phyloP scores from a whole-genome alignment of 2,329 filamentous ascomycete species.

The Orbilia quercus region DNA sequence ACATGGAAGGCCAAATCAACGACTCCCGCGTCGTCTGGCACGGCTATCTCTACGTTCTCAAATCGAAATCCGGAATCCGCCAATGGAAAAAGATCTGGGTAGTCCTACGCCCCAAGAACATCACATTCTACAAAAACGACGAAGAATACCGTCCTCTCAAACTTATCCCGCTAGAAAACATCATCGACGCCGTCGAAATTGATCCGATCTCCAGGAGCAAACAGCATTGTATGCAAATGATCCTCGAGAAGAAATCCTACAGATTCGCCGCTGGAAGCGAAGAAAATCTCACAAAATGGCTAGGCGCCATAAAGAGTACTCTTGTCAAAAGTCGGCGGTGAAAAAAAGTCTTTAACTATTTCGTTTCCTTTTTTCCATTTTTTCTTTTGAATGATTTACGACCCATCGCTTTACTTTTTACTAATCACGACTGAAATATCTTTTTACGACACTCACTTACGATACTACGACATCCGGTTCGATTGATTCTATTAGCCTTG shows the following conservation, averaged over 20 bases:
- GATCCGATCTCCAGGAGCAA: constrained; percentile 88
- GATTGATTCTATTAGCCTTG: constrained; percentile 8
- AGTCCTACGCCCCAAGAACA: constrained; percentile 83
- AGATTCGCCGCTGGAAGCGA: constrained; percentile 82
- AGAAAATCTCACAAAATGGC: constrained; percentile 81
- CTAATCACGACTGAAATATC: constrained; percentile 40
- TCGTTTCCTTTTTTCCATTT: neutral
- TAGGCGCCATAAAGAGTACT: constrained; percentile 91
- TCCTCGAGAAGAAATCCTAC: constrained; percentile 88
- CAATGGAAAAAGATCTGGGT: constrained; percentile 97
- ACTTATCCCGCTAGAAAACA: constrained; percentile 79
- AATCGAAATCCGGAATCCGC: constrained; percentile 82
- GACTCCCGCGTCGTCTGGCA: constrained; percentile 89
- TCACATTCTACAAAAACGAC: constrained; percentile 93
- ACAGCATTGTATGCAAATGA: constrained; percentile 87
- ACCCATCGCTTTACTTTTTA: constrained; percentile 24
- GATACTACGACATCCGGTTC: constrained; percentile 39
- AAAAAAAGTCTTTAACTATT: neutral
- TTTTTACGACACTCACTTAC: constrained; percentile 47
- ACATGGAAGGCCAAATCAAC: constrained; percentile 64
- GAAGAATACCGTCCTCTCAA: constrained; percentile 86
- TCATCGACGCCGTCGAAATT: constrained; percentile 92
- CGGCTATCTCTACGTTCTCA: constrained; percentile 86
- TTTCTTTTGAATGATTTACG: constrained; percentile 15
- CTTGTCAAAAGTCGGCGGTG: constrained; percentile 68